A percentile compares a stretch with the other conserved stretches of the same genome.
Conservation (phyloP, 192 early-diverging fungal species). For the Linderina pennispora region DNA sequence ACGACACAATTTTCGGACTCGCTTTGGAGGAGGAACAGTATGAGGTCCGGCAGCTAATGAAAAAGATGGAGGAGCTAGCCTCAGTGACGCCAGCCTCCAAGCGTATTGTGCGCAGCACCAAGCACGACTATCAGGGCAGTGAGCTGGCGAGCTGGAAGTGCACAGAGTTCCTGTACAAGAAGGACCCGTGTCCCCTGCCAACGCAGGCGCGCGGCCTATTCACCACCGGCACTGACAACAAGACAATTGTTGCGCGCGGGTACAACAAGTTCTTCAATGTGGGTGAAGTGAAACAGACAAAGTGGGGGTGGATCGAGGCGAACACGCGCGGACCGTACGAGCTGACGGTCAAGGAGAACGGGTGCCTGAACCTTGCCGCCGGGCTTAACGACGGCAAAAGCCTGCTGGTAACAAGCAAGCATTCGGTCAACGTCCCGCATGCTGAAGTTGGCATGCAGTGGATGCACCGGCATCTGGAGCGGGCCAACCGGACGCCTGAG, state of each 20-base stretch:
- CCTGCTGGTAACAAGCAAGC: conserved; percentile 87
- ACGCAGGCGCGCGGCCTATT: conserved; percentile 82
- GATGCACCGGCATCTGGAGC: conserved; percentile 59
- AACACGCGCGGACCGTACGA: conserved; percentile 83
- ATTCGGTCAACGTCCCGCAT: conserved; percentile 46
- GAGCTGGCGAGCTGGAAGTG: conserved; percentile 55
- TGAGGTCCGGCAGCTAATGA: conserved; percentile 20
- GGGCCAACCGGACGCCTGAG: conserved; percentile 48
- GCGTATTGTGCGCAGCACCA: conserved; percentile 24
- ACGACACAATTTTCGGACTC: too few relatives aligned
- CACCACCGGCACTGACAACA: conserved; percentile 27
- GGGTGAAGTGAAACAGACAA: conserved; percentile 55
- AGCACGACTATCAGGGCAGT: conserved; percentile 20
- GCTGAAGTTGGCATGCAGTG: conserved; percentile 68
- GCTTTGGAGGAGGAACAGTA: conserved; percentile 19
- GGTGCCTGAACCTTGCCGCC: conserved; percentile 87
- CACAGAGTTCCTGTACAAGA: conserved; percentile 65
- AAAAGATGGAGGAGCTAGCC: conserved; percentile 16
- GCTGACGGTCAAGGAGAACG: conserved; percentile 93
- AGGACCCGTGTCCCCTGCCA: conserved; percentile 55
- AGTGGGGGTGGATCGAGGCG: conserved; percentile 50
- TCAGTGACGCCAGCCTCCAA: conserved; percentile 13
- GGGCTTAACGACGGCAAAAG: conserved; percentile 52
- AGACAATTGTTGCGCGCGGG: conserved; percentile 69
- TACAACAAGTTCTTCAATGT: conserved; percentile 98